Base-by-base conservation (phyloP, 1,139 yeast genomes). In the Saccharomyces hybrid region DNA sequence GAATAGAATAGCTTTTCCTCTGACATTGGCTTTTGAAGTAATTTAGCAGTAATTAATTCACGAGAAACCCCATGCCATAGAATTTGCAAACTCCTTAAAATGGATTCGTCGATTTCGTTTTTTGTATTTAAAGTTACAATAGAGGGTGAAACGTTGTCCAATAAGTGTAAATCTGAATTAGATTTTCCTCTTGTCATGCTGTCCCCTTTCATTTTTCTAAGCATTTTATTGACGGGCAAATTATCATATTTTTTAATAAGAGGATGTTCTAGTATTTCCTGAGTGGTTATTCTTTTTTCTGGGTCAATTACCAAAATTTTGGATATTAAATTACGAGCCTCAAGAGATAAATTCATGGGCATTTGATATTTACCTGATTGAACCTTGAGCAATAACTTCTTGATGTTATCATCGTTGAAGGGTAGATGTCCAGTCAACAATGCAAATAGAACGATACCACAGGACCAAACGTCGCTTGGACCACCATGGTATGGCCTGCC, bases 1-100 rank as follows among this genome's bases (percentile, higher is more conserved):
- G 89, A 85, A 71, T 93, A 95, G 64, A 93, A 93, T 54, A 93
- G 83, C 74, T 93, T 93, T 65, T 95, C 99, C 1, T 95, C 82
- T 60, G 85, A 86, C 53, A 83, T 79, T 29, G 76, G 80, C 0
- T 81, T 76, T 2, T 84, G 76, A 51, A 85, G 63, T 47, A 93
- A 75, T 56, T 83, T 79, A 7, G 79, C 71, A 42, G 87, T 73
- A 42, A 93, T 82, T 9, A 79, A 72, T 20, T 80, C 77, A 55
- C 81, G 81, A 42, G 82, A 77, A 55, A 89, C 88, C 50, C 96
- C 96, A 68, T 91, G 98, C 84, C 96, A 93, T 55, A 93, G 74
- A 29, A 91, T 90, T 55, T 89, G 88, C 61, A 95, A 76, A 64
- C 89, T 91, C 64, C 88, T 85, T 63, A 93, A 76, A 52, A 93